Percentiles rank a stretch among this genome's conserved stretches.
Evolutionary conservation across 2,329 filamentous ascomycete genomes (phyloP).

Genomic region (Fragosphaeria purpurea): DNA sequence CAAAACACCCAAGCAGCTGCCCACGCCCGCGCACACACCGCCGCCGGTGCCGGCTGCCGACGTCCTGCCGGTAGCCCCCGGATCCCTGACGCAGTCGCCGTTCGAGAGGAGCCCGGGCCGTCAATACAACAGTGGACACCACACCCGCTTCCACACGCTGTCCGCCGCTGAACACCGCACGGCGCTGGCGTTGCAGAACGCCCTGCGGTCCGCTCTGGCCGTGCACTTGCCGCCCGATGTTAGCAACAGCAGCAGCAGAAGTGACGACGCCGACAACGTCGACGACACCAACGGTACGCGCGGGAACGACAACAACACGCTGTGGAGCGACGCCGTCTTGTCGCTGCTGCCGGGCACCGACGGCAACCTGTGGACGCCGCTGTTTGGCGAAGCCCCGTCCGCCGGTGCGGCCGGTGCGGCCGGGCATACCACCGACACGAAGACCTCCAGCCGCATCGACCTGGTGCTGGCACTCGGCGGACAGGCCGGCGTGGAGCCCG

Average conservation of each 20-base stretch:
- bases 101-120: constrained; percentile 10
- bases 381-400: constrained; percentile 24
- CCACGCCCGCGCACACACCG: constrained; percentile 15
- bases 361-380: constrained; percentile 37
- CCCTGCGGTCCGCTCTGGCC: constrained; percentile 42
- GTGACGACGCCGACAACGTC: too few relatives aligned
- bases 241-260: background rate
- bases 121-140: too few relatives aligned
- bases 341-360: constrained; percentile 38
- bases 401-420: constrained; percentile 22
- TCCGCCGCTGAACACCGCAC: constrained; percentile 30
- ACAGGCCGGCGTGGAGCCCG: constrained; percentile 42
- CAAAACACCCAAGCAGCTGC: constrained; percentile 7
- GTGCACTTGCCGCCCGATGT: constrained; percentile 34
- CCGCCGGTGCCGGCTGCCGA: constrained; percentile 27
- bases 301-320: constrained; percentile 14
- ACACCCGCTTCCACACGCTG: constrained; percentile 32
- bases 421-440: background rate
- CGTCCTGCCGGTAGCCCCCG: constrained; percentile 10
- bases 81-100: background rate
- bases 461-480: constrained; percentile 51
- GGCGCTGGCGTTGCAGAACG: constrained; percentile 46
- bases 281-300: too few relatives aligned
- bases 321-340: constrained; percentile 36
- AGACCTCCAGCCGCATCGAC: constrained; percentile 31